phyloP scores from a whole-genome alignment of 1,139 yeast species.

The Kodamaea fungicola region DNA sequence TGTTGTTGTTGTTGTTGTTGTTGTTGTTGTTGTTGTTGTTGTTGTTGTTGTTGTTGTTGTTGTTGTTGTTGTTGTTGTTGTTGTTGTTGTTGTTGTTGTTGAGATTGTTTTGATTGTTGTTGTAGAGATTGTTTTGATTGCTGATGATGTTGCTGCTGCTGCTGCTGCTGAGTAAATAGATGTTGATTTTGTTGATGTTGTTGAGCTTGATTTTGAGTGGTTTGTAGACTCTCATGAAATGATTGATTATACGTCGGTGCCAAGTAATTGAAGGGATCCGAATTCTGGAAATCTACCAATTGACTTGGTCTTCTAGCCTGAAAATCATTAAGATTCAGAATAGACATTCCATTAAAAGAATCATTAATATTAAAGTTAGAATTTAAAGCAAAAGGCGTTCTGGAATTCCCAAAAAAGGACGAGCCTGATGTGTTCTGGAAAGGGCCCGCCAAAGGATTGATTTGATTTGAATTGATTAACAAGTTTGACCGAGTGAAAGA shows the following conservation, averaged over 20 bases:
- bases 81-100: constrained; percentile 3
- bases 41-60: not conserved
- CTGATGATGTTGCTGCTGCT: constrained; percentile 4
- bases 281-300: constrained; percentile 32
- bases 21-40: constrained; percentile 4
- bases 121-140: constrained; percentile 1
- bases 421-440: constrained; percentile 7
- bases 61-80: not conserved
- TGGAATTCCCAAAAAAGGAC: constrained; percentile 9
- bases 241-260: constrained; percentile 2
- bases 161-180: constrained; percentile 5
- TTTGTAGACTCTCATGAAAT: not conserved
- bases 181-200: constrained; percentile 8
- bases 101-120: constrained; percentile 5
- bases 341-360: constrained; percentile 30
- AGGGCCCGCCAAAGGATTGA: constrained; percentile 8
- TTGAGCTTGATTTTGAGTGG: constrained; percentile 6
- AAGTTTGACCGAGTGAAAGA: constrained; percentile 40
- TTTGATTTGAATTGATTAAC: constrained; percentile 8
- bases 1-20: constrained; percentile 6
- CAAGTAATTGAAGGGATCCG: not conserved
- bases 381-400: not conserved
- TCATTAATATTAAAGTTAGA: constrained; percentile 22
- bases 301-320: constrained; percentile 47
- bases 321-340: constrained; percentile 37